phyloP scores from a whole-genome alignment of 2,329 filamentous ascomycete genomes.

The Fusarium floridanum region DNA sequence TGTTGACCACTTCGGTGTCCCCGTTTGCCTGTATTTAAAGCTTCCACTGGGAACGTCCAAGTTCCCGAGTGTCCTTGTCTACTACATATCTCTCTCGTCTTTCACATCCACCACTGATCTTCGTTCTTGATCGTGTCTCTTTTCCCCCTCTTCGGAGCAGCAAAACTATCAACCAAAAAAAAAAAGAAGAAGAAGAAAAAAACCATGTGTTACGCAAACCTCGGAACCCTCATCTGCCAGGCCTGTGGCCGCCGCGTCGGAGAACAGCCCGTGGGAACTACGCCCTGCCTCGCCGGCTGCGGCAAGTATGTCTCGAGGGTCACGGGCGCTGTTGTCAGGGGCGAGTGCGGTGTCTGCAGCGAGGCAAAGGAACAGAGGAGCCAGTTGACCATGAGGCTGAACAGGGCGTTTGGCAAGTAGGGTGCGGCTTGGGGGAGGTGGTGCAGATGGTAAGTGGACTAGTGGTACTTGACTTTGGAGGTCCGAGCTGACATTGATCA shows the following conservation, averaged over 20 bases:
- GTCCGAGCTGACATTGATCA: neutral
- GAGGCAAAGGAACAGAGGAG: constrained; percentile 39
- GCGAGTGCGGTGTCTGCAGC: constrained; percentile 44
- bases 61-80: constrained; percentile 13
- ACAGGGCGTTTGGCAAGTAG: constrained; percentile 42
- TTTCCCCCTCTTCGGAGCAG: neutral
- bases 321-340: constrained; percentile 39
- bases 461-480: neutral
- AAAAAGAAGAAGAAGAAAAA: neutral
- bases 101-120: neutral
- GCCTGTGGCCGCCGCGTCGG: constrained; percentile 42
- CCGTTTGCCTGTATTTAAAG: constrained; percentile 25
- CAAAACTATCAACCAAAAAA: neutral
- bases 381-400: constrained; percentile 38
- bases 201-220: constrained; percentile 43
- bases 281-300: constrained; percentile 41
- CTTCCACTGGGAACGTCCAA: constrained; percentile 9
- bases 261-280: constrained; percentile 41
- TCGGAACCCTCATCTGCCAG: constrained; percentile 42
- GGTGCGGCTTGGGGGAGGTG: constrained; percentile 1
- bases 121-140: constrained; percentile 14
- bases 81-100: constrained; percentile 20
- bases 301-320: constrained; percentile 47
- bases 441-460: constrained; percentile 17
- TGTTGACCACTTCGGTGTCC: neutral